Evolutionary conservation across 805 yeast genomes (phyloP).

Genomic region (Clavispora carvajalis): DNA sequence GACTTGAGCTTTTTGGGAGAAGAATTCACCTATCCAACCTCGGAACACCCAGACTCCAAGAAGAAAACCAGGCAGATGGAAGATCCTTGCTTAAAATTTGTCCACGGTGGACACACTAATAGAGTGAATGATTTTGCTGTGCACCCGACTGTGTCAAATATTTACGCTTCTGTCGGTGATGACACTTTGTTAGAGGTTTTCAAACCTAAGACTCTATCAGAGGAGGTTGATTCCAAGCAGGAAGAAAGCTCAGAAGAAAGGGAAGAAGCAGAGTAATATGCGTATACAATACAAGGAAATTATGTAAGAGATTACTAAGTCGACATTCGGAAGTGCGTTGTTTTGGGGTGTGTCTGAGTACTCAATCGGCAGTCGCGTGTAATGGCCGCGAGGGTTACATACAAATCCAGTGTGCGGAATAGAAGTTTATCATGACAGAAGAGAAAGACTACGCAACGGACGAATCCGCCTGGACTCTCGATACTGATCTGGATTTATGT

Average conservation of each 20-base stretch:
- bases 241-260: slow-evolving; percentile 19
- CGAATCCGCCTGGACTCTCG: not conserved
- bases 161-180: slow-evolving; percentile 66
- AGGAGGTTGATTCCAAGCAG: slow-evolving; percentile 25
- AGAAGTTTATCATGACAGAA: no score
- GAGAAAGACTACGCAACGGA: slow-evolving; percentile 1
- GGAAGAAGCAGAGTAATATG: slow-evolving; percentile 15
- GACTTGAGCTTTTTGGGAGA: slow-evolving; percentile 57
- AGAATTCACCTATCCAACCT: slow-evolving; percentile 38
- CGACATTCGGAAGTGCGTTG: no score
- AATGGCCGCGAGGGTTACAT: no score
- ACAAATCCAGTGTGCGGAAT: no score
- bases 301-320: not conserved
- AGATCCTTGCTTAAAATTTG: slow-evolving; percentile 72
- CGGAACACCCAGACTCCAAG: slow-evolving; percentile 33
- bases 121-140: slow-evolving; percentile 63
- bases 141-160: slow-evolving; percentile 55
- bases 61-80: slow-evolving; percentile 48
- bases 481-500: slow-evolving; percentile 2
- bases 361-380: not conserved
- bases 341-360: no score
- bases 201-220: slow-evolving; percentile 54
- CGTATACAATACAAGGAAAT: not conserved
- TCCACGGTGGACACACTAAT: slow-evolving; percentile 85
- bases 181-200: slow-evolving; percentile 74